Evolutionary conservation across 352 stramenopile genomes (phyloP).

Genomic region (Globisporangium sylvaticum): DNA sequence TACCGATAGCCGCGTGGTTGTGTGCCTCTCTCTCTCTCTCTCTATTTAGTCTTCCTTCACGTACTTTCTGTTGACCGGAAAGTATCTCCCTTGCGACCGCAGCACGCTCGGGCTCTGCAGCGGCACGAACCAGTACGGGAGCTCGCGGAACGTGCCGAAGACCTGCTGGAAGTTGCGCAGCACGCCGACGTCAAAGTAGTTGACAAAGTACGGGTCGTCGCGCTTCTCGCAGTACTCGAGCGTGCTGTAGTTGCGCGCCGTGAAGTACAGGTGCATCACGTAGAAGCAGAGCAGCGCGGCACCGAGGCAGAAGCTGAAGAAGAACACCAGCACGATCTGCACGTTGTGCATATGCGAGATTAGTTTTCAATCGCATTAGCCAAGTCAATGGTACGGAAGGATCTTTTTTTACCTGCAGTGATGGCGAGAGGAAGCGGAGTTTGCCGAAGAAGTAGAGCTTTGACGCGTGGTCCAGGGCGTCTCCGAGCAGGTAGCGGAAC

Average conservation of each 20-base stretch:
- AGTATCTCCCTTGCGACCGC: slow-evolving; percentile 37
- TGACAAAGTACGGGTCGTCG: slow-evolving; percentile 67
- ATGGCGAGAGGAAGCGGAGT: slow-evolving; percentile 44
- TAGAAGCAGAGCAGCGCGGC: slow-evolving; percentile 70
- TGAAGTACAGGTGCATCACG: slow-evolving; percentile 73
- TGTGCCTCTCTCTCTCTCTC: not conserved
- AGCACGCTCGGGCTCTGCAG: slow-evolving; percentile 51
- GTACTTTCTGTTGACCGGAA: slow-evolving; percentile 53
- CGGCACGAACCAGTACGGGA: slow-evolving; percentile 73
- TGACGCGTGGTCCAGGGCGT: slow-evolving; percentile 46
- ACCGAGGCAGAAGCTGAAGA: slow-evolving; percentile 61
- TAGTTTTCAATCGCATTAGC: not conserved
- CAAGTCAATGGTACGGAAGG: not conserved
- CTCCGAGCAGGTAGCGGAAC: slow-evolving; percentile 55
- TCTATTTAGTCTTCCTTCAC: slow-evolving; percentile 43
- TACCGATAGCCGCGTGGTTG: not conserved
- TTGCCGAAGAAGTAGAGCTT: slow-evolving; percentile 59
- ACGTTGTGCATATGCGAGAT: not conserved
- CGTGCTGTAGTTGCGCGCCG: slow-evolving; percentile 72
- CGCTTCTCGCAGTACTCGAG: slow-evolving; percentile 87
- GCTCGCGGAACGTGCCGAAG: slow-evolving; percentile 55
- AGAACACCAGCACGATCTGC: slow-evolving; percentile 68
- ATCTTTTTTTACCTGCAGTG: slow-evolving; percentile 45
- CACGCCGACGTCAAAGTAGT: slow-evolving; percentile 76
- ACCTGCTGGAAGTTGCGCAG: slow-evolving; percentile 76